Evolutionary conservation across 2,329 filamentous ascomycete species (phyloP), one percentile per base, ranked within the genome.

Genomic region (Thielaviopsis punctulata): DNA sequence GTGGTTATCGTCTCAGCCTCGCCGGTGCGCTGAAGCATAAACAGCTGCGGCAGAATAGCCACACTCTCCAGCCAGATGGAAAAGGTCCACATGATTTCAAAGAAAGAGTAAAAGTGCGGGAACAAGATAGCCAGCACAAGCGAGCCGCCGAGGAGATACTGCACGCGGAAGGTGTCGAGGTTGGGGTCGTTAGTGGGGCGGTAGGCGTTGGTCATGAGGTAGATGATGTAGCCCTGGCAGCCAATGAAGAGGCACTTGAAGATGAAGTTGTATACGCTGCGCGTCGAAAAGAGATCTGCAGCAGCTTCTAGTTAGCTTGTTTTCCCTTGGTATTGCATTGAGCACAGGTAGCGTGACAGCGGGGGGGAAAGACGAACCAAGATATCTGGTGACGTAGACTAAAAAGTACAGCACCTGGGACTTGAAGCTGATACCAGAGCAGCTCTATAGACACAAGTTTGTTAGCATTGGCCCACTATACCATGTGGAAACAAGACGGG

Each of bases 1-100:
- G 89, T 95, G 12, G 92, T 98, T 63, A 98, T 98, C n/a, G 92
- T 95, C 70, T 98, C 92, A 10, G 92, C 93, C 70, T 96, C 90
- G 59, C 92, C 93, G 0, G 92, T 98, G 61, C 92, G 77, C 70
- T 98, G 92, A 57, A 98, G 75, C 86, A 98, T 93, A 69, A 98
- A 96, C 51, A 98, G 77, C 71, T 98, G 92, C 1, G 92, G 92
- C 56, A 98, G 76, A 60, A 98, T 98, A 50, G 92, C 92, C 18
- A 98, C 92, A 4, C 85, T 83, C 71, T 98, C 92, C 27, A 98
- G 78, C 92, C 92, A 98, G 66, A 98, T 95, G 51, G 85, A 93
- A 67, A 96, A 98, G 21, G 92, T 84, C 92, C 92, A 98, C 48
- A 93, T 75, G 57, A 98, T 87, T 78, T 95, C 90, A 24, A 79